phyloP scores from a whole-genome alignment of 805 yeast species.

The Zygosaccharomyces lentus region DNA sequence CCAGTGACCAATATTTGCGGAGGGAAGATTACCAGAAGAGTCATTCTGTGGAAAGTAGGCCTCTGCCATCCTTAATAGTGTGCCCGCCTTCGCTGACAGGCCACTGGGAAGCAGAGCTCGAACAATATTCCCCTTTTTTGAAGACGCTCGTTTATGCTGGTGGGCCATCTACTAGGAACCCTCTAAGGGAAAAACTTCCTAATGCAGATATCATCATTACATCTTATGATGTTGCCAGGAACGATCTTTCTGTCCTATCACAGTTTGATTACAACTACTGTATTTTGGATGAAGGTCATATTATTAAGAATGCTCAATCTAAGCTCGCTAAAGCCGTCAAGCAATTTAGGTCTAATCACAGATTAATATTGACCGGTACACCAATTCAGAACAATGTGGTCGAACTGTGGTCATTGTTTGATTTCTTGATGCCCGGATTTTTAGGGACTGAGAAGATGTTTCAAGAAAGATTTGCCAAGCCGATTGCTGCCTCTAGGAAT shows the following conservation, averaged over 20 bases:
- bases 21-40: conserved; percentile 62
- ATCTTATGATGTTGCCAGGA: conserved; percentile 93
- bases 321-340: conserved; percentile 88
- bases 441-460: conserved; percentile 91
- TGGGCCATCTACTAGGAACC: conserved; percentile 68
- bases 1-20: conserved; percentile 90
- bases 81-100: conserved; percentile 99
- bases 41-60: conserved; percentile 58
- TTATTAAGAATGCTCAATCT: conserved; percentile 86
- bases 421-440: conserved; percentile 97
- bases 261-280: conserved; percentile 80
- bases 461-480: conserved; percentile 95
- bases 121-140: conserved; percentile 84
- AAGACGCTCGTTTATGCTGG: conserved; percentile 87
- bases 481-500: conserved; percentile 89
- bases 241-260: conserved; percentile 67
- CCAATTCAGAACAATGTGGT: conserved; percentile 97
- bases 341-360: conserved; percentile 74
- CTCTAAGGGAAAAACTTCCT: conserved; percentile 49
- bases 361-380: conserved; percentile 90
- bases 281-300: conserved; percentile 96
- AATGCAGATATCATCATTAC: conserved; percentile 84
- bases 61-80: conserved; percentile 76
- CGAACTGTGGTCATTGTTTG: conserved; percentile 96
- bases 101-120: conserved; percentile 96